These are phyloP conservation scores for Mycogone perniciosa DNA, from an alignment of 2,329 filamentous ascomycete genomes.

Conservation along the genomic window DNA sequence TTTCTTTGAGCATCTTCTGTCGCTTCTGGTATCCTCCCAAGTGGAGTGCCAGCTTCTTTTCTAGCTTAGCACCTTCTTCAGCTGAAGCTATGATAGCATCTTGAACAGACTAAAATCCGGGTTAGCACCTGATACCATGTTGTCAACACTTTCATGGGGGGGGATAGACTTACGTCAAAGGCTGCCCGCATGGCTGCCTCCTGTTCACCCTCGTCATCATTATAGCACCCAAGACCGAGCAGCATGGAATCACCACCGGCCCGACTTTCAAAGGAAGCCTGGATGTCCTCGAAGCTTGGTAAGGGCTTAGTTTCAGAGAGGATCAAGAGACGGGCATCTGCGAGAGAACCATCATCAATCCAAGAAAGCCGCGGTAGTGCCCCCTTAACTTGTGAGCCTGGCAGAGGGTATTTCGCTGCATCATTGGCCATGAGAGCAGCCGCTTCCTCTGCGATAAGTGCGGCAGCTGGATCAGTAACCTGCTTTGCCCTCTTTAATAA, in stretches of 20 bases:
- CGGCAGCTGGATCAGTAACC: slow-evolving; percentile 57
- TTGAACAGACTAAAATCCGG: slow-evolving; percentile 53
- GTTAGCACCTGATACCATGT: not conserved
- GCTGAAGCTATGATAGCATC: slow-evolving; percentile 67
- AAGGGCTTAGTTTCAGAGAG: slow-evolving; percentile 57
- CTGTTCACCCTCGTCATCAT: slow-evolving; percentile 66
- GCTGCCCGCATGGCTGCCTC: slow-evolving; percentile 57
- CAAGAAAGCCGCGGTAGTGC: slow-evolving; percentile 51
- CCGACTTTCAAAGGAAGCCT: slow-evolving; percentile 46
- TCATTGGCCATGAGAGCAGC: slow-evolving; percentile 78
- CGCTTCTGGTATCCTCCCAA: slow-evolving; percentile 88
- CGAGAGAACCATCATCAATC: slow-evolving; percentile 65
- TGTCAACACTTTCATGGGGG: not conserved
- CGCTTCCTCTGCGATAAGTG: slow-evolving; percentile 68
- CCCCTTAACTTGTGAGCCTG: slow-evolving; percentile 59
- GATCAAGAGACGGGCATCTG: slow-evolving; percentile 70
- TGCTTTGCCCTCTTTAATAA: slow-evolving; percentile 58
- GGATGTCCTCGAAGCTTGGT: slow-evolving; percentile 44
- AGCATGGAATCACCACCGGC: slow-evolving; percentile 53
- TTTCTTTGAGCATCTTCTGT: slow-evolving; percentile 70
- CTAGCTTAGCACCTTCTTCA: slow-evolving; percentile 75
- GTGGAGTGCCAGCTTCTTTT: slow-evolving; percentile 86
- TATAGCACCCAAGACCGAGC: slow-evolving; percentile 75
- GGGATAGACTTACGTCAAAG: slow-evolving; percentile 57
- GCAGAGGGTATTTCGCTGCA: slow-evolving; percentile 65